Evolutionary conservation across 768 basidiomycete species (phyloP).

Genomic region (Macrolepiota dolichaula): DNA sequence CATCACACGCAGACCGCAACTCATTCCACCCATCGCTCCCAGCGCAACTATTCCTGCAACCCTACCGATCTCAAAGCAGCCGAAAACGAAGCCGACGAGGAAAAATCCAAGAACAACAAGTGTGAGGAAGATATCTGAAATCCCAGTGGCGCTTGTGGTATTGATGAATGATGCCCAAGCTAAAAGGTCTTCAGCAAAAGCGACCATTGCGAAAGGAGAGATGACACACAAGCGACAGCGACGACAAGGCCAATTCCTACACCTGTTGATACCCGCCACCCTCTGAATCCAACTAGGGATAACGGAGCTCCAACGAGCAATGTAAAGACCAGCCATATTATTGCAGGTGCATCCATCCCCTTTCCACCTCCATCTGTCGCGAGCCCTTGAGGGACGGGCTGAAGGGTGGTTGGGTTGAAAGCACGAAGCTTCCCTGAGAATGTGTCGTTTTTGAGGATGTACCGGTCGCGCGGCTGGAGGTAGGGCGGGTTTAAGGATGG

Average conservation of each 20-base stretch:
- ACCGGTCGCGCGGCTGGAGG: background rate
- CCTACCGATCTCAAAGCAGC: constrained; percentile 49
- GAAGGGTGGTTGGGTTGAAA: constrained; percentile 40
- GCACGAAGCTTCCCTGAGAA: constrained; percentile 38
- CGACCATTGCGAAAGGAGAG: background rate
- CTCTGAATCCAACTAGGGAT: constrained; percentile 52
- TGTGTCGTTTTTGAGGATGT: constrained; percentile 21
- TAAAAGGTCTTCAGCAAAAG: constrained; percentile 18
- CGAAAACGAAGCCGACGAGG: constrained; percentile 46
- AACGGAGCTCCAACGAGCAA: constrained; percentile 52
- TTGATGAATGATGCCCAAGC: constrained; percentile 67
- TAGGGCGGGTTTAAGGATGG: background rate
- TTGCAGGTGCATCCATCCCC: constrained; percentile 41
- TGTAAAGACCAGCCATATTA: constrained; percentile 57
- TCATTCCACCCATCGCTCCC: constrained; percentile 51
- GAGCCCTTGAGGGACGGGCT: constrained; percentile 45
- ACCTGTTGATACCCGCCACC: constrained; percentile 55
- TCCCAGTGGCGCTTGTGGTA: constrained; percentile 41
- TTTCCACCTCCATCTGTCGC: constrained; percentile 59
- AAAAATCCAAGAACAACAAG: constrained; percentile 48
- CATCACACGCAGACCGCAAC: constrained; percentile 52
- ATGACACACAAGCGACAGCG: constrained; percentile 39
- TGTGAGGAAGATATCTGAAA: constrained; percentile 51
- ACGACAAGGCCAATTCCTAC: constrained; percentile 49
- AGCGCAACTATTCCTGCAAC: constrained; percentile 43